Conservation (phyloP, 257 asterid species). For the Lycium barbarum region DNA sequence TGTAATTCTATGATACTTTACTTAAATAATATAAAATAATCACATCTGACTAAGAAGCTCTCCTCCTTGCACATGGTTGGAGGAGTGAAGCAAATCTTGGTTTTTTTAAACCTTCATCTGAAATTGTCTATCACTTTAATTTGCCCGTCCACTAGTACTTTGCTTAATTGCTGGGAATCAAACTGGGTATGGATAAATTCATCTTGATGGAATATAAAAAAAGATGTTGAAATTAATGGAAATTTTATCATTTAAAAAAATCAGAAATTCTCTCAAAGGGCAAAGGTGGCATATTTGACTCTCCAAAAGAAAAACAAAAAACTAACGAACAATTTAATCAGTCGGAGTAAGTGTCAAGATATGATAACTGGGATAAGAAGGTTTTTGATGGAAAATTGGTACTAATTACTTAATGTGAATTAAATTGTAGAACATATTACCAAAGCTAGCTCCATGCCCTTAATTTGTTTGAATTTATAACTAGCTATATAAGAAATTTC, state of each 20-base stretch:
- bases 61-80: slow-evolving; percentile 41
- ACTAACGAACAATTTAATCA: neutral
- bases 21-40: slow-evolving; percentile 28
- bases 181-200: neutral
- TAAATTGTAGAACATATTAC: neutral
- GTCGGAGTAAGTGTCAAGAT: neutral
- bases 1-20: slow-evolving; percentile 25
- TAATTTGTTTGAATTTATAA: neutral
- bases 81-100: slow-evolving; percentile 15
- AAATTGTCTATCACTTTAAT: neutral
- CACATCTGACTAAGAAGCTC: slow-evolving; percentile 30
- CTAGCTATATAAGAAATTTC: neutral
- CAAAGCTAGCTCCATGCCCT: neutral
- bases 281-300: neutral
- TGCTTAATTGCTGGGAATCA: neutral
- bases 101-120: neutral
- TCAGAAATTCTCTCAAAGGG: neutral
- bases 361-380: neutral
- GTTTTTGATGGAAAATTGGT: neutral
- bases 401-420: neutral
- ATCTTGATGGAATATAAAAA: neutral
- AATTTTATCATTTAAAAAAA: neutral
- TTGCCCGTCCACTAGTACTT: neutral
- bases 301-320: neutral
- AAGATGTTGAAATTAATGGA: neutral